A percentile compares a stretch with the other conserved stretches of the same genome.
These are phyloP conservation scores for Ilyonectria robusta DNA, from an alignment of 2,329 filamentous ascomycete genomes.

Conservation along the genomic window DNA sequence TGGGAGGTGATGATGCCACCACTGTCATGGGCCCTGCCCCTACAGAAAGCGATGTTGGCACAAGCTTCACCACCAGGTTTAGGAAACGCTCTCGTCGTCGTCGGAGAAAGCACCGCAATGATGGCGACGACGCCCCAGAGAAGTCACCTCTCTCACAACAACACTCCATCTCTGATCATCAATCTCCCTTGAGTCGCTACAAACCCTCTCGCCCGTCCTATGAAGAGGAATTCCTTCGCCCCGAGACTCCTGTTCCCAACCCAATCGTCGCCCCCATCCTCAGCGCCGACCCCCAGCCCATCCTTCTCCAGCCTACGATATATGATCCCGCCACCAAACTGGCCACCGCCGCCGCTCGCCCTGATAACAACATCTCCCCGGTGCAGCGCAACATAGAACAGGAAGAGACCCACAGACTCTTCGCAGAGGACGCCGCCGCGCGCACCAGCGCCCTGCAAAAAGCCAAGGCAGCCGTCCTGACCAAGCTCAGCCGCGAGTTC, in stretches of 20 bases:
- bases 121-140: conserved; percentile 43
- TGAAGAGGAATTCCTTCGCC: conserved; percentile 45
- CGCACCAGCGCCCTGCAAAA: conserved; percentile 69
- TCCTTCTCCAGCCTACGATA: conserved; percentile 70
- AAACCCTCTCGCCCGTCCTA: conserved; percentile 46
- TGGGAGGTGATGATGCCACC: conserved; percentile 25
- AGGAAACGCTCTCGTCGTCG: conserved; percentile 60
- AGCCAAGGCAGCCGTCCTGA: conserved; percentile 73
- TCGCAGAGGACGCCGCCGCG: conserved; percentile 71
- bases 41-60: conserved; percentile 40
- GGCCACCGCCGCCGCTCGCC: conserved; percentile 29
- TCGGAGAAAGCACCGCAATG: conserved; percentile 54
- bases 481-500: conserved; percentile 70
- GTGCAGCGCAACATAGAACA: conserved; percentile 72
- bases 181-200: conserved; percentile 43
- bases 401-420: conserved; percentile 68
- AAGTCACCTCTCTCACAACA: conserved; percentile 38
- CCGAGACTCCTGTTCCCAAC: conserved; percentile 49
- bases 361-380: conserved; percentile 65
- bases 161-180: conserved; percentile 31
- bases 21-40: conserved; percentile 17
- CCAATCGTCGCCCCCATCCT: conserved; percentile 64
- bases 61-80: conserved; percentile 62
- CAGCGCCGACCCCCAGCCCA: conserved; percentile 62
- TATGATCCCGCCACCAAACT: conserved; percentile 62